Evolutionary conservation across 306 rosid species (phyloP), one percentile per base, ranked within the genome.

Genomic region (Calophaca sinica): DNA sequence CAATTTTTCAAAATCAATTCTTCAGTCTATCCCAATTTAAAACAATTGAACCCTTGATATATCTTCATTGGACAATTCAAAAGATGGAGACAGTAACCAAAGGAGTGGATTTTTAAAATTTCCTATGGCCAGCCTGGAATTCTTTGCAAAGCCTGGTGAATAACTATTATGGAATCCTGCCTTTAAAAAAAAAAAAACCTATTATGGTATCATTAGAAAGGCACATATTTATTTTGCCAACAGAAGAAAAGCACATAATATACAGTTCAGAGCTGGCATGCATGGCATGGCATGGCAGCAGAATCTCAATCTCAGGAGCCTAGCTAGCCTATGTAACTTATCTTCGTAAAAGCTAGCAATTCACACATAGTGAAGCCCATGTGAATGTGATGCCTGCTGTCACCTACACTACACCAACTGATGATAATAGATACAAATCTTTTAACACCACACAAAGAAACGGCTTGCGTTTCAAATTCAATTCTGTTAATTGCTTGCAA

Each of bases 331-430:
- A 65, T 70, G 38, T 15, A 28, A 9, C 2, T 20, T 54, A 42
- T 61, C 20, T 65, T 65, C 38, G 13, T 60, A 38, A 55, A 46
- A 64, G 50, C 31, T 7, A 4, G 50, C 31, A 10, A 4, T 57
- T 9, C 68, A 71, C 33, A 29, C 68, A 71, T 26, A 29, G 44
- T 32, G 9, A 49, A 9, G 51, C 32, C 74, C 84, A 74, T 62
- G 79, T 63, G 78, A 69, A 74, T 62, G 79, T 63, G 78, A 69
- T 32, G 9, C 52, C 63, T 62, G 50, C 14, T 36, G 49, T 15
- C 11, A 26, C 55, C 10, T 52, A 51, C 45, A 32, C 4, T 20
- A 20, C 26, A 20, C 26, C 26, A 20, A 20, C 26, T 20, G 26
- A 20, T 20, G 26, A 20, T 20, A 20, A 20, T 20, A 20, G 26